Base-by-base conservation (phyloP, 1,139 yeast genomes). In the Pichia sp. region DNA sequence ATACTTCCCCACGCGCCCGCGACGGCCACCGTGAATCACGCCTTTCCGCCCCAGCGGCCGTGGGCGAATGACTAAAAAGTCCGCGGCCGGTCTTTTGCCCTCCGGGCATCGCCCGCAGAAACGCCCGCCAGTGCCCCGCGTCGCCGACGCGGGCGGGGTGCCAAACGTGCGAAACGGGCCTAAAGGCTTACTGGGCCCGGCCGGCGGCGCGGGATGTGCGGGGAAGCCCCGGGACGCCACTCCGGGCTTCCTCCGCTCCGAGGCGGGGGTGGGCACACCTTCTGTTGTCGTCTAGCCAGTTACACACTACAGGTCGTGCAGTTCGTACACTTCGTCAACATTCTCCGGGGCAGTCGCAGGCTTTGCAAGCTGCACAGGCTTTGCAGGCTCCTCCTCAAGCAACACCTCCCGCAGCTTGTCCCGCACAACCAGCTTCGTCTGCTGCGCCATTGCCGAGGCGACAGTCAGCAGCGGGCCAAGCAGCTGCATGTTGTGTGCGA, bases 381-480 rank as follows among this genome's bases (percentile, higher is more conserved):
- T 48, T 21, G 53, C 56, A 28, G 48, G 21, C 3, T 66, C 70
- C 25, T 66, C 68, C 37, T n/a, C n/a, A n/a, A 65, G 49, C 21
- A 80, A 63, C 44, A 78, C 62, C 55, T 79, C 83, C 54, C 73
- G 75, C 54, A 87, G 67, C 64, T 81, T 83, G 50, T 74, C 78
- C 66, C 85, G 86, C 23, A 75, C 80, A 34, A 84, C 74, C 1
- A 69, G 72, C 47, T 79, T 68, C 0, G 83, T 73, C 62, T 86
- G 89, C 43, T 78, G 80, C 8, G 78, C 51, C 68, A 85, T 75
- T 39, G 85, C 78, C 55, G 78, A 75, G 1, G 72, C 75, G 16
- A 89, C 85, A 30, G 76, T 71, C 48, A 82, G 63, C 12, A 91
- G 82, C 0, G 96, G 96, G 7, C 85, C 85, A 71, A 91, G 78